Conservation (phyloP, 2,329 filamentous ascomycete species). For the Aspergillus carbonarius region DNA sequence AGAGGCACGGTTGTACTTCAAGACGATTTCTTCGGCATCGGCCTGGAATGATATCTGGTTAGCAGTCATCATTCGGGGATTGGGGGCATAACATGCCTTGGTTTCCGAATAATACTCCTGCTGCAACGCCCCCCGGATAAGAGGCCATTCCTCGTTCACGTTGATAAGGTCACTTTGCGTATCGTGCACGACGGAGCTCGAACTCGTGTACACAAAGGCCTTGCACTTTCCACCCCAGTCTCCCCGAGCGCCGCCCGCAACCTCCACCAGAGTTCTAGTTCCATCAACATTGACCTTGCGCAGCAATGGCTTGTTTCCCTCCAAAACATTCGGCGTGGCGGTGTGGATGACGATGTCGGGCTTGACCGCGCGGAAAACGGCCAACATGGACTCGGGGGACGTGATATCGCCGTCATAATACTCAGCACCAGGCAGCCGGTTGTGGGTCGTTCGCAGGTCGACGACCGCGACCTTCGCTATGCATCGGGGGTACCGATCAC, state of each 20-base stretch:
- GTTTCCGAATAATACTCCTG: slow-evolving; percentile 86
- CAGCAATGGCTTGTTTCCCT: slow-evolving; percentile 59
- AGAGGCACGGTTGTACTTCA: slow-evolving; percentile 67
- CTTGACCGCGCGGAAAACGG: slow-evolving; percentile 63
- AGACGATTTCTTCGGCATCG: slow-evolving; percentile 76
- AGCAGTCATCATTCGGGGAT: neutral
- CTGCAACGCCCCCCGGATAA: slow-evolving; percentile 69
- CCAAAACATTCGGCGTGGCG: slow-evolving; percentile 66
- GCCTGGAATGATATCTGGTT: slow-evolving; percentile 51
- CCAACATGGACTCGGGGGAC: slow-evolving; percentile 58
- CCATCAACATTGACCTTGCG: slow-evolving; percentile 85
- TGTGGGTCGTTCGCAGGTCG: slow-evolving; percentile 69
- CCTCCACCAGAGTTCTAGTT: slow-evolving; percentile 65
- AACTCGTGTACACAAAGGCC: slow-evolving; percentile 87
- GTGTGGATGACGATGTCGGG: slow-evolving; percentile 91
- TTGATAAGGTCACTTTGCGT: slow-evolving; percentile 76
- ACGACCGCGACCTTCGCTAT: slow-evolving; percentile 63
- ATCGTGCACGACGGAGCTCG: slow-evolving; percentile 82
- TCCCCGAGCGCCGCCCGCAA: slow-evolving; percentile 68
- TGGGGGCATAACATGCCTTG: slow-evolving; percentile 59
- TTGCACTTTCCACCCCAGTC: slow-evolving; percentile 62
- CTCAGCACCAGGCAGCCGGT: slow-evolving; percentile 60
- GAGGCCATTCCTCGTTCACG: slow-evolving; percentile 79
- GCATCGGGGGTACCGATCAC: slow-evolving; percentile 43
- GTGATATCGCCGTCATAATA: slow-evolving; percentile 82